Evolutionary conservation across 2,329 filamentous ascomycete genomes (phyloP), one percentile per base, ranked within the genome.

Genomic region (Aspergillus latus): DNA sequence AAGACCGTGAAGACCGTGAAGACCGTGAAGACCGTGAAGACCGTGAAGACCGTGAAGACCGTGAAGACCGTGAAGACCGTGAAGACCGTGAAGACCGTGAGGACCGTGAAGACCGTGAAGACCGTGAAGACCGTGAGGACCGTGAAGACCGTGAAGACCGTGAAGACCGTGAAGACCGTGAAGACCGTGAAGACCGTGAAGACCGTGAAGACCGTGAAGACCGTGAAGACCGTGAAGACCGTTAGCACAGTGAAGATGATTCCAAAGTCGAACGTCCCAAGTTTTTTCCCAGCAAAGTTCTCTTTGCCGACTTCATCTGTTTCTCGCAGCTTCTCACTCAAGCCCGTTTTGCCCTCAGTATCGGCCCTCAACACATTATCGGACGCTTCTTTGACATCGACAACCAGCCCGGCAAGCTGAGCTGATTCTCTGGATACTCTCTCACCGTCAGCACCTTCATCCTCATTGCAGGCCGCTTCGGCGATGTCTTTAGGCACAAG

Each of bases 371-470:
- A 43, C 29, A 48, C n/a, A 48, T 48, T n/a, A 48, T 48, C 28
- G 45, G 45, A 10, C 13, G n/a, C 29, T 48, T 39, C 26, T 51
- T 51, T 43, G 49, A 15, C 11, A 30, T 51, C 49, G 32, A 37
- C 37, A 34, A 37, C n/a, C n/a, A 42, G 11, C 9, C 36, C 11
- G 49, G 37, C 37, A 30, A 51, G 28, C 49, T 51, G 21, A 30
- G 21, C 21, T 51, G 49, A 39, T 15, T 43, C 28, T 43, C 49
- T 13, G 36, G 36, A 10, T 51, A 51, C 15, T 43, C 40, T 9
- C 34, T 85, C 53, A 72, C 69, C 1, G 53, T 66, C 55, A 68
- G 70, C 34, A 69, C 68, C 8, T 73, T 73, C 52, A 67, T 73
- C 48, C 58, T 72, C 7, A 50, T 68, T 26, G 61, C 60, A 21